Conservation (phyloP, 1,284 basidiomycete genomes). For the Irpex rosettiformis region DNA sequence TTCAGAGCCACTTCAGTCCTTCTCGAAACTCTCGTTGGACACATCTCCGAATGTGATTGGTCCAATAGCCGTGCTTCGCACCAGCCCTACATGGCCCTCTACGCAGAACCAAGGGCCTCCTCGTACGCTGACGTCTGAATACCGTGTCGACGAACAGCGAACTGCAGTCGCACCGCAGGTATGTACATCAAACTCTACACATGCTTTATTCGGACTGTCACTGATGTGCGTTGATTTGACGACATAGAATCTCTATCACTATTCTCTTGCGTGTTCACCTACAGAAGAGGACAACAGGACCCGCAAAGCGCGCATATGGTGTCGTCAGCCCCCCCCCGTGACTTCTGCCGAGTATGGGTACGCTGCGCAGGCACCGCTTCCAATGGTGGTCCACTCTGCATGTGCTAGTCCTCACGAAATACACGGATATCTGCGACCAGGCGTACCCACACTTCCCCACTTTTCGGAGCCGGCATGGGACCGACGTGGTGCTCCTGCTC, state of each 20-base stretch:
- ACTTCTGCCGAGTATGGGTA: slow-evolving; percentile 23
- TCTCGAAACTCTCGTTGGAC: slow-evolving; percentile 57
- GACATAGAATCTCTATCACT: slow-evolving; percentile 76
- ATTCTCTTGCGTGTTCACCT: slow-evolving; percentile 69
- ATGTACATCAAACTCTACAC: slow-evolving; percentile 22
- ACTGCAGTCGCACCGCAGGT: slow-evolving; percentile 57
- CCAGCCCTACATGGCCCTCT: slow-evolving; percentile 19
- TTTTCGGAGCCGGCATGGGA: slow-evolving; percentile 27
- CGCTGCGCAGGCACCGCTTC: slow-evolving; percentile 33
- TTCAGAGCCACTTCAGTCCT: slow-evolving; percentile 57
- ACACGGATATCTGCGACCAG: slow-evolving; percentile 21
- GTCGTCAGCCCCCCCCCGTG: slow-evolving; percentile 31
- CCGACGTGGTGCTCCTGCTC: slow-evolving; percentile 9
- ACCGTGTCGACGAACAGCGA: slow-evolving; percentile 45
- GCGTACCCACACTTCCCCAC: slow-evolving; percentile 21
- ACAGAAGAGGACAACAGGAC: slow-evolving; percentile 39
- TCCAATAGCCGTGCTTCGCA: slow-evolving; percentile 6
- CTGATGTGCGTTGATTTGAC: slow-evolving; percentile 4
- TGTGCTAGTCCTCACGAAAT: slow-evolving; percentile 50
- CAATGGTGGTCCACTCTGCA: slow-evolving; percentile 50
- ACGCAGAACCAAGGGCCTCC: slow-evolving; percentile 35
- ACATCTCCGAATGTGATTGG: slow-evolving; percentile 36
- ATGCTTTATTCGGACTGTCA: slow-evolving; percentile 6
- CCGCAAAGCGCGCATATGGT: slow-evolving; percentile 54
- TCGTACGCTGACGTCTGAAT: slow-evolving; percentile 61